phyloP scores from a whole-genome alignment of 1,139 yeast species.

The Yamadazyma spencermartinsiae region DNA sequence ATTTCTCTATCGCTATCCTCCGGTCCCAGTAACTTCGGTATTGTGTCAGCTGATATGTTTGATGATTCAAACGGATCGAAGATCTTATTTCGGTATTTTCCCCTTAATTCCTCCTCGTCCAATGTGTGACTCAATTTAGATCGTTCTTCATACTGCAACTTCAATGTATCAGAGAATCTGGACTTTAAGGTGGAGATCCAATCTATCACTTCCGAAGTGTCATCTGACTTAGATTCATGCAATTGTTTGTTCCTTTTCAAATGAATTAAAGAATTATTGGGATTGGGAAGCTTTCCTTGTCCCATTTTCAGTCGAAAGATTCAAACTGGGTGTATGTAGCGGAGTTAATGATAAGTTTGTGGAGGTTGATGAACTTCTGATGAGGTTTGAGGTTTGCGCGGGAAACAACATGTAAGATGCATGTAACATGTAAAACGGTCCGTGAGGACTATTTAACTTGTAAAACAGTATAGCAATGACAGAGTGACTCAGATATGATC shows the following conservation, averaged over 20 bases:
- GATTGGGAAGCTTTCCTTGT: not conserved
- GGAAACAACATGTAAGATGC: no score
- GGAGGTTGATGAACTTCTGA: not conserved
- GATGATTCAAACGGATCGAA: constrained; percentile 25
- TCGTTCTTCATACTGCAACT: constrained; percentile 40
- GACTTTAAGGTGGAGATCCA: constrained; percentile 54
- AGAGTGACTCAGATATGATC: no score
- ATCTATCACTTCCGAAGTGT: constrained; percentile 33
- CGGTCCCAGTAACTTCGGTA: constrained; percentile 10
- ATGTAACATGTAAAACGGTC: no score
- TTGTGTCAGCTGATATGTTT: constrained; percentile 16
- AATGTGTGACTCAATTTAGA: constrained; percentile 28
- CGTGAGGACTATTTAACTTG: no score
- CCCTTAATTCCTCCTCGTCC: constrained; percentile 28
- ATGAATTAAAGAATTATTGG: not conserved
- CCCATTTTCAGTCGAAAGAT: no score
- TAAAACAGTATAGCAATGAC: no score
- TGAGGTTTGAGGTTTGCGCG: no score
- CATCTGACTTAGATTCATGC: not conserved
- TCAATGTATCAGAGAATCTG: constrained; percentile 41
- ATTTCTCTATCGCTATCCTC: no score
- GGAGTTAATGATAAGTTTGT: not conserved
- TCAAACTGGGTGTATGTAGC: no score
- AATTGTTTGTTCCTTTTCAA: not conserved
- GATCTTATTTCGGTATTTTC: constrained; percentile 27